Conservation (phyloP, 768 basidiomycete species). For the Phylloporus rhodoxanthus region DNA sequence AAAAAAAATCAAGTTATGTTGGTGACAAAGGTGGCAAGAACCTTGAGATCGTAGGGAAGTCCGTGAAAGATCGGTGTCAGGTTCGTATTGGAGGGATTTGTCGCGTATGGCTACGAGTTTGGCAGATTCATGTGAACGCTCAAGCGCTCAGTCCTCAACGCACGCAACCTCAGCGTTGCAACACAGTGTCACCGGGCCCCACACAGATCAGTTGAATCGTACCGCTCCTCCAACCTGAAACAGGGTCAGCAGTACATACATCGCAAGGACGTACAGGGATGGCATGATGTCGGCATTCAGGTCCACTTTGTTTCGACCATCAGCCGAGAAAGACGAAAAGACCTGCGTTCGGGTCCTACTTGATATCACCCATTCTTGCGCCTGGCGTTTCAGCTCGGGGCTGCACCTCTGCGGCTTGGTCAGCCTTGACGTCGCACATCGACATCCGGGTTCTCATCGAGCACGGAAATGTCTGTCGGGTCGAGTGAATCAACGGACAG, state of each 20-base stretch:
- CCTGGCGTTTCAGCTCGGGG: conserved; percentile 88
- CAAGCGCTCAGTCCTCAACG: no score
- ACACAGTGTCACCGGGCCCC: no score
- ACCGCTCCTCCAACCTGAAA: conserved; percentile 70
- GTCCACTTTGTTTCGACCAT: conserved; percentile 99
- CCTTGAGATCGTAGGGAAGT: no score
- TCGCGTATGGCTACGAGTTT: no score
- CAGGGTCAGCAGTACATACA: neutral
- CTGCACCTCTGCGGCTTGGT: conserved; percentile 77
- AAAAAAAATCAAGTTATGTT: no score
- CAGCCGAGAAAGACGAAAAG: conserved; percentile 95
- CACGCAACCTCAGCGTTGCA: no score
- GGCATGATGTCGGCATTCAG: conserved; percentile 96
- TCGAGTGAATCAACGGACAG: conserved; percentile 92
- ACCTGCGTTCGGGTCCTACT: conserved; percentile 84
- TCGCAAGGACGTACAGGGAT: conserved; percentile 52
- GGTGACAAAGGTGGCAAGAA: no score
- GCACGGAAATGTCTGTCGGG: conserved; percentile 88
- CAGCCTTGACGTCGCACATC: conserved; percentile 69
- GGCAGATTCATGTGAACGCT: no score
- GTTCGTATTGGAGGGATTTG: no score
- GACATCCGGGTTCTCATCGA: conserved; percentile 74
- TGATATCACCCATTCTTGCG: conserved; percentile 95
- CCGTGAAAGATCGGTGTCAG: no score
- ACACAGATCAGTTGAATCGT: conserved; percentile 84